A percentile compares a stretch with the other conserved stretches of the same genome.
Conservation (phyloP, 768 basidiomycete genomes). For the Macrocybe gigantea region DNA sequence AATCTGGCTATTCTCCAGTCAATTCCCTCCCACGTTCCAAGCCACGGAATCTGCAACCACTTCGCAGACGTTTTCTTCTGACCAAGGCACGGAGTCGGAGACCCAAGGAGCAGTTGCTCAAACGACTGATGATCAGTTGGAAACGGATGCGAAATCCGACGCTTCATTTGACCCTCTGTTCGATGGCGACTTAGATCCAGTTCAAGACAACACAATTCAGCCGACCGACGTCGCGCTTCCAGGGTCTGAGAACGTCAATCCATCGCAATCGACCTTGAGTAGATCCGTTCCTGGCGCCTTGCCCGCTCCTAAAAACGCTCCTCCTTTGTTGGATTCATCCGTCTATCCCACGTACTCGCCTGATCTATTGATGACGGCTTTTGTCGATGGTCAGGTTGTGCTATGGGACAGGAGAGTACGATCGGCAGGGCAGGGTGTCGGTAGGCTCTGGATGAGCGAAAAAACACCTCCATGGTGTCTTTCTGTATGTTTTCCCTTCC, state of each 20-base stretch:
- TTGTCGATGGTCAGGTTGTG: constrained; percentile 88
- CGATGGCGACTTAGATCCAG: constrained; percentile 44
- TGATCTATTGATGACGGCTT: constrained; percentile 83
- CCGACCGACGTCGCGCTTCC: not conserved
- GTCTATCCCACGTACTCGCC: constrained; percentile 64
- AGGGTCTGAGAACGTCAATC: constrained; percentile 10
- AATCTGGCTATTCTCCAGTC: constrained; percentile 26
- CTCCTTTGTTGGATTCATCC: constrained; percentile 60
- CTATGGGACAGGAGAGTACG: constrained; percentile 84
- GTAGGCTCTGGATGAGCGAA: constrained; percentile 83
- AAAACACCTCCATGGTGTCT: constrained; percentile 96
- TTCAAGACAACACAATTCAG: constrained; percentile 7
- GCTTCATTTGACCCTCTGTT: constrained; percentile 86
- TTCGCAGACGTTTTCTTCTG: no score
- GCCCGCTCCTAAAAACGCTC: constrained; percentile 67
- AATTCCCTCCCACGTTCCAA: constrained; percentile 6
- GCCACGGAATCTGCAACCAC: no score
- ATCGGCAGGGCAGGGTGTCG: constrained; percentile 63
- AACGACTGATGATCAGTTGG: constrained; percentile 11
- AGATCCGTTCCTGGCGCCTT: constrained; percentile 26
- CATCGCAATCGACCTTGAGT: constrained; percentile 16
- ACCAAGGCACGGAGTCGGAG: not conserved
- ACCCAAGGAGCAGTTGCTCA: constrained; percentile 4
- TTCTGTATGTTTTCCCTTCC: constrained; percentile 50
- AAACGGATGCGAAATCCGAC: constrained; percentile 68